These are phyloP conservation scores for Penicillium steckii DNA, from an alignment of 495 filamentous ascomycete genomes.

Conservation along the genomic window DNA sequence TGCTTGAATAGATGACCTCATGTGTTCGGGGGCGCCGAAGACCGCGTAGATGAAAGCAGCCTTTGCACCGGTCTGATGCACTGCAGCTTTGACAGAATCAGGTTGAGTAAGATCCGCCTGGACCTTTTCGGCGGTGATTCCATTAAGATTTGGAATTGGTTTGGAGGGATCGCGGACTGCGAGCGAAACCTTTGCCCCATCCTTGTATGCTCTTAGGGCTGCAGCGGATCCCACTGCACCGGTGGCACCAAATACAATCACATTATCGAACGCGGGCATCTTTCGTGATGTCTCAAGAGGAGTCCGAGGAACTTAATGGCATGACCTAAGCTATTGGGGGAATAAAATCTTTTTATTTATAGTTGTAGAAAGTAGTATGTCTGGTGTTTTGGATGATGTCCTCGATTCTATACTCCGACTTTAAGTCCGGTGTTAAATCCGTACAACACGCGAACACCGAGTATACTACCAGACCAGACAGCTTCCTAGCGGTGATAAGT, in stretches of 20 bases:
- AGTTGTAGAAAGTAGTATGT: no score
- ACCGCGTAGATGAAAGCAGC: slow-evolving; percentile 14
- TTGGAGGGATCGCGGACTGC: slow-evolving; percentile 14
- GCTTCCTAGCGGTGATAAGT: no score
- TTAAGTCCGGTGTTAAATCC: no score
- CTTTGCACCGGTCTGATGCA: slow-evolving; percentile 8
- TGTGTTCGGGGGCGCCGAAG: slow-evolving; percentile 5
- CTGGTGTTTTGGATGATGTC: no score
- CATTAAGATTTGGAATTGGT: slow-evolving; percentile 5
- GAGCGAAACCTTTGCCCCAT: slow-evolving; percentile 12
- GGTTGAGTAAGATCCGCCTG: slow-evolving; percentile 16
- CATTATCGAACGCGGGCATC: slow-evolving; percentile 6
- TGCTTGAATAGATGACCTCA: slow-evolving; percentile 5
- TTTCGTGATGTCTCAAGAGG: neutral
- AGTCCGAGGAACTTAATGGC: no score
- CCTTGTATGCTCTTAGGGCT: slow-evolving; percentile 8
- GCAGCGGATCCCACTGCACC: slow-evolving; percentile 12
- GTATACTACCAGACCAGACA: no score
- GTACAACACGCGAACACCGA: no score
- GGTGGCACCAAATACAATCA: slow-evolving; percentile 15
- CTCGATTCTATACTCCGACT: no score
- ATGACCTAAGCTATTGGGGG: no score
- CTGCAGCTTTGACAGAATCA: slow-evolving; percentile 6
- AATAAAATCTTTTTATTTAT: no score
- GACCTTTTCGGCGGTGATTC: slow-evolving; percentile 1